Conservation (phyloP, 2,329 filamentous ascomycete genomes). For the Pseudogymnoascus sp. region DNA sequence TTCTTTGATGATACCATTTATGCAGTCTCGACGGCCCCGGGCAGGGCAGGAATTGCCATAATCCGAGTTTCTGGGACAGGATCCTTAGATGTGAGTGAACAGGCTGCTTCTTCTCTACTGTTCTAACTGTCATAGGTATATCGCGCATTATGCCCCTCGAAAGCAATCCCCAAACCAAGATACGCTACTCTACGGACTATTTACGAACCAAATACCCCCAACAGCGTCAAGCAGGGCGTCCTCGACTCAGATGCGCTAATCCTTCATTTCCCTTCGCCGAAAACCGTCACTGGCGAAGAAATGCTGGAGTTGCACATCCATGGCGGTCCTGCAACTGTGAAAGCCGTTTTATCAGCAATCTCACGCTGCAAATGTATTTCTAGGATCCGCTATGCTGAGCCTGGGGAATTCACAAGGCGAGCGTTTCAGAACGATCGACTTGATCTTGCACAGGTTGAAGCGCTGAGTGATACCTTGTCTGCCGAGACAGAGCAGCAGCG, state of each 20-base stretch:
- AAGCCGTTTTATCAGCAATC: conserved; percentile 74
- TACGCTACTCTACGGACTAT: conserved; percentile 67
- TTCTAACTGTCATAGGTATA: conserved; percentile 45
- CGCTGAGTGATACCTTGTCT: conserved; percentile 51
- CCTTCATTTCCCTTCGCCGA: conserved; percentile 71
- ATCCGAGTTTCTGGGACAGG: conserved; percentile 77
- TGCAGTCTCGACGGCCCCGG: conserved; percentile 78
- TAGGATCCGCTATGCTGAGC: conserved; percentile 74
- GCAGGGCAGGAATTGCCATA: conserved; percentile 82
- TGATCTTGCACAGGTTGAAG: conserved; percentile 74
- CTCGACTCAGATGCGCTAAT: conserved; percentile 73
- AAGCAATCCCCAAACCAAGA: conserved; percentile 47
- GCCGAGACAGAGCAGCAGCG: conserved; percentile 89
- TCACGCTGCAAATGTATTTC: conserved; percentile 30
- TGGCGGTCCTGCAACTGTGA: conserved; percentile 80
- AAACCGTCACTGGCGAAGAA: conserved; percentile 85
- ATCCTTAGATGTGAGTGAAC: conserved; percentile 50
- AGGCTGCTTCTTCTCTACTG: background rate
- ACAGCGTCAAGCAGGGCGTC: conserved; percentile 33
- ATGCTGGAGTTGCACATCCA: conserved; percentile 92
- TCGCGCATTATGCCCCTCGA: conserved; percentile 48
- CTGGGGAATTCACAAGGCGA: conserved; percentile 88
- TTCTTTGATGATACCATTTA: conserved; percentile 61
- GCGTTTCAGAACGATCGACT: conserved; percentile 83
- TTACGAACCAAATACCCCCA: conserved; percentile 45